Evolutionary conservation across 805 yeast species (phyloP).

Genomic region (Scheffersomyces stipitis): DNA sequence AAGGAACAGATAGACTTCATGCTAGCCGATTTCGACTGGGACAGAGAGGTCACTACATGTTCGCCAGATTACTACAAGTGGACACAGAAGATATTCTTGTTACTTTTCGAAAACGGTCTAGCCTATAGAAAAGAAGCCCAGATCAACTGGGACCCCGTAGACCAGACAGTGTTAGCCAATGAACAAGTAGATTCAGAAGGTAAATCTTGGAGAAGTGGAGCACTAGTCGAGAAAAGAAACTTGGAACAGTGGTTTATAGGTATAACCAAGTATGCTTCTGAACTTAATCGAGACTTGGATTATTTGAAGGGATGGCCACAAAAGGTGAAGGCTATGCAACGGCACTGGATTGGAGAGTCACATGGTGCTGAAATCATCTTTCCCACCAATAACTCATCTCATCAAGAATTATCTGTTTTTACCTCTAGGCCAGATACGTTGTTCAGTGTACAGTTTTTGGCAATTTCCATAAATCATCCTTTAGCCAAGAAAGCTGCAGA

Average conservation of each 20-base stretch:
- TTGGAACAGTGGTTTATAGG: constrained; percentile 93
- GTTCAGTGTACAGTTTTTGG: constrained; percentile 78
- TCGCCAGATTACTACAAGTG: constrained; percentile 85
- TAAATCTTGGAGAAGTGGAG: constrained; percentile 96
- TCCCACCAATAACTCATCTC: constrained; percentile 18
- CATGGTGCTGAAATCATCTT: constrained; percentile 73
- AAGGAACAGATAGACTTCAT: constrained; percentile 73
- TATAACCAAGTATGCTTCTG: constrained; percentile 78
- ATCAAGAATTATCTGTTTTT: constrained; percentile 50
- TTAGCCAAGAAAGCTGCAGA: constrained; percentile 43
- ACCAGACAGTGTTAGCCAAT: constrained; percentile 88
- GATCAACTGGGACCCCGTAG: constrained; percentile 98
- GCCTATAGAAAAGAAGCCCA: constrained; percentile 87
- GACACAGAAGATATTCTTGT: constrained; percentile 84
- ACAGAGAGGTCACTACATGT: constrained; percentile 83
- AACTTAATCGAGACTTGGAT: constrained; percentile 62
- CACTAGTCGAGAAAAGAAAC: constrained; percentile 77
- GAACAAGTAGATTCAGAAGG: constrained; percentile 95
- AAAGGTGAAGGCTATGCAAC: constrained; percentile 87
- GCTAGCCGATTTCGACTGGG: constrained; percentile 93
- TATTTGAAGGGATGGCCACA: constrained; percentile 77
- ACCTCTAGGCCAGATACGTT: constrained; percentile 93
- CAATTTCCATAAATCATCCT: constrained; percentile 73
- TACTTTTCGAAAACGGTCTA: constrained; percentile 69
- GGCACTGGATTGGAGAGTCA: constrained; percentile 91